Percentiles rank a stretch among this genome's conserved stretches.
These are phyloP conservation scores for Albifimbria verrucaria DNA, from an alignment of 2,329 filamentous ascomycete species.

Conservation along the genomic window DNA sequence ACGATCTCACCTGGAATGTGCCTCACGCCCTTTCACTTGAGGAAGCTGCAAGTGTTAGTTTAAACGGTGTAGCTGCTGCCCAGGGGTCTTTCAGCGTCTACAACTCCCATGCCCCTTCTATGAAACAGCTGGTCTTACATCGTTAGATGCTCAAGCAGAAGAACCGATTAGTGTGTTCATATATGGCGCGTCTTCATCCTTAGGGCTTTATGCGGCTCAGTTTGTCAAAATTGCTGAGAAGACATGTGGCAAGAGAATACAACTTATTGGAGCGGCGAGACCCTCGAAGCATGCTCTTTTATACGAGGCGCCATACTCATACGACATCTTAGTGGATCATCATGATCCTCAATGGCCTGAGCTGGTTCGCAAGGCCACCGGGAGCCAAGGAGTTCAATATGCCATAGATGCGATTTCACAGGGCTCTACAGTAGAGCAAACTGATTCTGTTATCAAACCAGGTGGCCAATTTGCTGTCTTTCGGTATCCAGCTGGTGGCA, in stretches of 20 bases:
- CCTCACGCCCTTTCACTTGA: conserved; percentile 27
- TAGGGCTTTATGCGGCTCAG: conserved; percentile 29
- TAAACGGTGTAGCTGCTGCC: conserved; percentile 40
- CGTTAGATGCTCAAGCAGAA: not conserved
- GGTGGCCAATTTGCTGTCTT: conserved; percentile 22
- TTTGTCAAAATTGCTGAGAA: conserved; percentile 14
- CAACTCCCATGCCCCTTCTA: conserved; percentile 30
- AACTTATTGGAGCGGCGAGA: conserved; percentile 27
- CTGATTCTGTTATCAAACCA: conserved; percentile 20
- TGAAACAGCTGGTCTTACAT: fast-evolving
- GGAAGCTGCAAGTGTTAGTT: conserved; percentile 34
- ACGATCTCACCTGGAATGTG: conserved; percentile 35
- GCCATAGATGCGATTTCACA: conserved; percentile 38
- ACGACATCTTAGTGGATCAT: conserved; percentile 36
- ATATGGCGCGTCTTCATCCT: conserved; percentile 29
- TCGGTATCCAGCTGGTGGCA: conserved; percentile 16
- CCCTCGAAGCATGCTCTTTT: conserved; percentile 20
- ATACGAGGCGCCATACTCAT: conserved; percentile 28
- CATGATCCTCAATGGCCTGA: conserved; percentile 28
- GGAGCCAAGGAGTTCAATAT: conserved; percentile 27
- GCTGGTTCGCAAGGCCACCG: conserved; percentile 20
- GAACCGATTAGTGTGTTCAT: conserved; percentile 19
- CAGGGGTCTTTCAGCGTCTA: conserved; percentile 36
- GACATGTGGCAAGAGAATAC: conserved; percentile 7
- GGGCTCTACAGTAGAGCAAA: conserved; percentile 27